These are phyloP conservation scores for Leccinum pellstonianum DNA, from an alignment of 768 basidiomycete species.

Conservation along the genomic window DNA sequence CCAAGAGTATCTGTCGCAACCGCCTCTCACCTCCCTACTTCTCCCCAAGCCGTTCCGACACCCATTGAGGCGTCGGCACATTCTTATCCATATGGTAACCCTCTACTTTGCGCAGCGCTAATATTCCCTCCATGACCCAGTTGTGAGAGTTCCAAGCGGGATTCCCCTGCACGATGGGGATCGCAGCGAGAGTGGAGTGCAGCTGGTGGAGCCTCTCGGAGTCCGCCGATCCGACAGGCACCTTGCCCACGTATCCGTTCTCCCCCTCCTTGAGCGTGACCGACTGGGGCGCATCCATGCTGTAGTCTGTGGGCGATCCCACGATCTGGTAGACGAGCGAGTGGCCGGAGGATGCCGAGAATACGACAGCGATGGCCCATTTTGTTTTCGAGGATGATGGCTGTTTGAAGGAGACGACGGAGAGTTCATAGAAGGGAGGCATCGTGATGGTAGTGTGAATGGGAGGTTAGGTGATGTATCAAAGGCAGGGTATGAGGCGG, in stretches of 20 bases:
- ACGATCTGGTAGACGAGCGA: slow-evolving; percentile 33
- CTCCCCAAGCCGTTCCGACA: slow-evolving; percentile 27
- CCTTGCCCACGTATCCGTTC: slow-evolving; percentile 25
- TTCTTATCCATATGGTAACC: slow-evolving; percentile 32
- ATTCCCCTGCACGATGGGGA: slow-evolving; percentile 28
- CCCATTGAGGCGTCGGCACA: slow-evolving; percentile 30
- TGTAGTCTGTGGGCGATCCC: slow-evolving; percentile 29
- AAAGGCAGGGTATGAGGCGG: neutral
- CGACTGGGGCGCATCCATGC: slow-evolving; percentile 33
- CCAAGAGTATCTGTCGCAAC: slow-evolving; percentile 10
- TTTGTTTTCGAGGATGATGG: slow-evolving; percentile 19
- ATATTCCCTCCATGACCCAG: slow-evolving; percentile 35
- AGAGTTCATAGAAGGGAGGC: slow-evolving; percentile 35
- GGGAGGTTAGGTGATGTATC: neutral
- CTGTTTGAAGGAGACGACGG: slow-evolving; percentile 29
- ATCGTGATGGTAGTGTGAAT: slow-evolving; percentile 12
- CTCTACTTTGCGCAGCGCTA: slow-evolving; percentile 27
- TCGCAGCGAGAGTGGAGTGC: slow-evolving; percentile 28
- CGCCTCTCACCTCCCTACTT: slow-evolving; percentile 19
- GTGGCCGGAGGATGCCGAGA: slow-evolving; percentile 28
- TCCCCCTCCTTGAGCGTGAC: slow-evolving; percentile 33
- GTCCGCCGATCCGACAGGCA: slow-evolving; percentile 27
- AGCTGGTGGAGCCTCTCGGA: slow-evolving; percentile 29
- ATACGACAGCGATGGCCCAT: slow-evolving; percentile 30
- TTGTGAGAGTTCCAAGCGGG: slow-evolving; percentile 28